phyloP scores from a whole-genome alignment of 306 rosid genomes.

The Erythrophleum fordii region DNA sequence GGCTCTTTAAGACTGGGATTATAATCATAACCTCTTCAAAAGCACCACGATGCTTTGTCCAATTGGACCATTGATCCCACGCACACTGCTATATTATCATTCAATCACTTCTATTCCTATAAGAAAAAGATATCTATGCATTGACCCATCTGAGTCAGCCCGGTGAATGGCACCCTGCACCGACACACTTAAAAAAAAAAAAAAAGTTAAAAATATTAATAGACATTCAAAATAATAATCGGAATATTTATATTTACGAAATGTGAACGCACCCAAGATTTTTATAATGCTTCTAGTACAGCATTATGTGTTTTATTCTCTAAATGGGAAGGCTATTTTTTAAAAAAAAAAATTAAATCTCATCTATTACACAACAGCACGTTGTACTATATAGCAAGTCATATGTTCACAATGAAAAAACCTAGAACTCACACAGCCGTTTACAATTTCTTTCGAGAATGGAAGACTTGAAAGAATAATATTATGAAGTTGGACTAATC shows the following conservation, averaged over 20 bases:
- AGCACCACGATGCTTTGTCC: background rate
- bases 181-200: background rate
- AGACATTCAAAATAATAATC: background rate
- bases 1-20: background rate
- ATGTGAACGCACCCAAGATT: too few species aligned
- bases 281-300: too few species aligned
- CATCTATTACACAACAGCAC: too few species aligned
- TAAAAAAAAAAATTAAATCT: too few species aligned
- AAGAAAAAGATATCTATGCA: background rate
- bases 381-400: too few species aligned
- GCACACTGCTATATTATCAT: background rate
- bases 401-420: too few species aligned
- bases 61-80: background rate
- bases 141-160: background rate
- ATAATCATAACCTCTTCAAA: background rate
- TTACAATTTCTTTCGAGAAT: background rate
- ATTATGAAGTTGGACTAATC: background rate
- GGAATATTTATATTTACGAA: background rate
- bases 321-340: too few species aligned
- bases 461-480: background rate
- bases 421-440: background rate
- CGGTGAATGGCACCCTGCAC: background rate
- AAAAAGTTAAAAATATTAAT: background rate
- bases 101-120: background rate
- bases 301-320: too few species aligned